Evolutionary conservation across 805 yeast genomes (phyloP), one percentile per base, ranked within the genome.

Genomic region (Saccharomycopsis sp.): DNA sequence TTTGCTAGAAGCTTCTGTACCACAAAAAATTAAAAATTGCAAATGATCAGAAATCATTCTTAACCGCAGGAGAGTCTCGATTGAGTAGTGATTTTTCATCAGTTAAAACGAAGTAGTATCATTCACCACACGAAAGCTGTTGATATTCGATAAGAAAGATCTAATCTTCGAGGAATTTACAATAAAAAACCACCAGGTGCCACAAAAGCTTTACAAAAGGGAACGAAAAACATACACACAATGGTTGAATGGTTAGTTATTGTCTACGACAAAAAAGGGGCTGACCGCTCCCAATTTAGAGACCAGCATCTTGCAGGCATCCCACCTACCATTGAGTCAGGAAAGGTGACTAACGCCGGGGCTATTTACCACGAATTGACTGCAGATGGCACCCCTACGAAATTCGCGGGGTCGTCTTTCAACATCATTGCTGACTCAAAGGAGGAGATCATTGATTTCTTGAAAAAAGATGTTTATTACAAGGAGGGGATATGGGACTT

Each of bases 401-500:
- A 79, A 59, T 83, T 86, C 68, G 87, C 85, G 3, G 96, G 95
- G 3, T 83, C 90, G 48, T 74, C 82, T 23, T 75, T 81, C 65
- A 86, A 82, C 60, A 63, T 87, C 53, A 73, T 75, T 59, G 92
- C 92, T 40, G 83, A 82, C 55, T 73, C 83, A 53, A 81, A 76
- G 65, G 85, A 85, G 61, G 86, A 86, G 62, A 83, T 85, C 9
- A 61, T 85, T 51, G 87, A 83, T 48, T 72, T 85, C 57, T 76
- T 89, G 68, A 79, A 83, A 65, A 65, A 73, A 53, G 96, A 89
- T 67, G 68, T 82, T 40, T 89, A 83, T 69, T 79, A 79, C 63
- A 76, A 75, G 63, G 75, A 76, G 40, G 91, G 90, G 1, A 78
- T 89, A 60, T 89, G 95, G 96, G 95, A 89, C 68, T 67, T 87